Evolutionary conservation across 1,139 yeast genomes (phyloP).

Genomic region (Saccharomyces pastorianus): DNA sequence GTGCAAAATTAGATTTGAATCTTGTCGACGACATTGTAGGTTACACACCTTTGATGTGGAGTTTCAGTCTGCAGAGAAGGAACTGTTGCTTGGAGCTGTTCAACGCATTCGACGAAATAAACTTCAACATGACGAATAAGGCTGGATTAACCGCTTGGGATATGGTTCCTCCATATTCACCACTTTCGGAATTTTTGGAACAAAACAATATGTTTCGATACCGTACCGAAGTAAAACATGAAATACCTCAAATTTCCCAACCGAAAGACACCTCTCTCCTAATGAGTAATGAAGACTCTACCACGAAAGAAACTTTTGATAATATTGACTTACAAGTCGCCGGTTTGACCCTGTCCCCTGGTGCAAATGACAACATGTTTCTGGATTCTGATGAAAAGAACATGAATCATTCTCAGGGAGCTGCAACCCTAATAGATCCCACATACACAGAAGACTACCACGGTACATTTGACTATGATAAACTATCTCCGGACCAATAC

Average conservation of each 20-base stretch:
- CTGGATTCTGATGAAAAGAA: slow-evolving; percentile 13
- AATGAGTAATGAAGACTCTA: slow-evolving; percentile 7
- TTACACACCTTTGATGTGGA: slow-evolving; percentile 46
- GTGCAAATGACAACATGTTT: slow-evolving; percentile 20
- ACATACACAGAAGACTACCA: not conserved
- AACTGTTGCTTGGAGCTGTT: slow-evolving; percentile 34
- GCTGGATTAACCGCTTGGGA: slow-evolving; percentile 35
- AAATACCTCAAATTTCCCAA: slow-evolving; percentile 2
- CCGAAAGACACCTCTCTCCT: slow-evolving; percentile 7
- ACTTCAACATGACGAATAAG: slow-evolving; percentile 27
- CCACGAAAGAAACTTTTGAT: slow-evolving; percentile 33
- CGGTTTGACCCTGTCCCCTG: slow-evolving; percentile 24
- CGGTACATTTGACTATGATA: slow-evolving; percentile 28
- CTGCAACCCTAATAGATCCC: not conserved
- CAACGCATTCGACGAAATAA: slow-evolving; percentile 36
- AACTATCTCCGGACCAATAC: slow-evolving; percentile 31
- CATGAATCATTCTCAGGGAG: not conserved
- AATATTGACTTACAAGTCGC: slow-evolving; percentile 48
- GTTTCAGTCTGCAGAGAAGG: slow-evolving; percentile 34
- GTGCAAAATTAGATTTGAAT: slow-evolving; percentile 30
- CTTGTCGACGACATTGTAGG: slow-evolving; percentile 34
- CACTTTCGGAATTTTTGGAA: slow-evolving; percentile 34
- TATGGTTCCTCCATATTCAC: slow-evolving; percentile 33
- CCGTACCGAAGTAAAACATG: slow-evolving; percentile 3
- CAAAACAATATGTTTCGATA: slow-evolving; percentile 33